These are phyloP conservation scores for Astrothelium subdiscretum DNA, from an alignment of 495 filamentous ascomycete genomes.

Conservation along the genomic window DNA sequence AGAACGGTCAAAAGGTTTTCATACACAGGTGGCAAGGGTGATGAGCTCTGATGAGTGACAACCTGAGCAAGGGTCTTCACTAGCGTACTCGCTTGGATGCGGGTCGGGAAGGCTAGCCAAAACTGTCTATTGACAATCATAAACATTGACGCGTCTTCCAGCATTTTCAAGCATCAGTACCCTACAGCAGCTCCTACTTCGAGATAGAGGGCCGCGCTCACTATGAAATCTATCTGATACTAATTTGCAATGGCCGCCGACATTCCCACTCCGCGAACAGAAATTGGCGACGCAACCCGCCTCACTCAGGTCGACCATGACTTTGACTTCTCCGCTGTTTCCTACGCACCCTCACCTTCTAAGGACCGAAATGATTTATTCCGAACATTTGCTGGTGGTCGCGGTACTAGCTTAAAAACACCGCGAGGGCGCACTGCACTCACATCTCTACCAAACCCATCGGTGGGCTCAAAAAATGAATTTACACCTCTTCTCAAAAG, in stretches of 20 bases:
- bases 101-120: constrained; percentile 11
- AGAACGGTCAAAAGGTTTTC: too few relatives aligned
- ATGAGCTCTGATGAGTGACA: background rate
- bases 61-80: background rate
- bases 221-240: background rate
- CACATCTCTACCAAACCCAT: constrained; percentile 48
- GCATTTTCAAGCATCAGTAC: background rate
- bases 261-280: constrained; percentile 15
- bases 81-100: constrained; percentile 13
- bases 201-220: constrained; percentile 44
- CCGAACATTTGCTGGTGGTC: constrained; percentile 51
- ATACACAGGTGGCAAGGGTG: background rate
- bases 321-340: constrained; percentile 67
- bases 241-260: constrained; percentile 1
- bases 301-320: constrained; percentile 54
- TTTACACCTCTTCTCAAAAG: constrained; percentile 92
- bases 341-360: constrained; percentile 75
- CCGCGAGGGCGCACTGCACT: constrained; percentile 58
- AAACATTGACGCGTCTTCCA: background rate
- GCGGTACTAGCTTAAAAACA: constrained; percentile 51
- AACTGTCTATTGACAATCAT: constrained; percentile 15
- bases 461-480: constrained; percentile 51
- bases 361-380: constrained; percentile 64
- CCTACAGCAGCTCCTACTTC: constrained; percentile 24
- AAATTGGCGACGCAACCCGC: constrained; percentile 56